These are phyloP conservation scores for Salicornia ramosissima DNA, from an alignment of 148 eudicot genomes.

Conservation along the genomic window DNA sequence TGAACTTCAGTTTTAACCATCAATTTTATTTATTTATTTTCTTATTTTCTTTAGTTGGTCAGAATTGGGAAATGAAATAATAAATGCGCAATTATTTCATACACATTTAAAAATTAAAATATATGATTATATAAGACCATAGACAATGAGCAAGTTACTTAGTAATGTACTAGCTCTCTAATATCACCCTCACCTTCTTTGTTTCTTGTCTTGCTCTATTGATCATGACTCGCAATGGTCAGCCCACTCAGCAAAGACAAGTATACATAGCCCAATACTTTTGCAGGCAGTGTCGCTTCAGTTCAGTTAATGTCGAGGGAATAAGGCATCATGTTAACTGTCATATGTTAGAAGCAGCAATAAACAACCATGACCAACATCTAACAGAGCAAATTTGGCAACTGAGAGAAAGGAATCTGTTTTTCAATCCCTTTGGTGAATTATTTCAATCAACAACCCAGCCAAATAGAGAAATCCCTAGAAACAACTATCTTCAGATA, in stretches of 20 bases:
- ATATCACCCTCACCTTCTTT: conserved; percentile 15
- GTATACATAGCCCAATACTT: conserved; percentile 12
- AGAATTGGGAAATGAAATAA: conserved; percentile 3
- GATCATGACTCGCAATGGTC: conserved; percentile 14
- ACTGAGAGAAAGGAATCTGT: conserved; percentile 30
- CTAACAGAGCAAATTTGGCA: conserved; percentile 17
- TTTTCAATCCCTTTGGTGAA: conserved; percentile 24
- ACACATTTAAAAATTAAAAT: neutral
- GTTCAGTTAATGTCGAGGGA: conserved; percentile 16
- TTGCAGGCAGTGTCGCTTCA: conserved; percentile 28
- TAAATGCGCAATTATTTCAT: conserved; percentile 14
- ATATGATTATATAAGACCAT: conserved; percentile 14
- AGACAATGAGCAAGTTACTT: conserved; percentile 3
- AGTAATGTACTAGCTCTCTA: conserved; percentile 1
- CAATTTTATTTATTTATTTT: neutral
- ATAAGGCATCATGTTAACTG: conserved; percentile 24
- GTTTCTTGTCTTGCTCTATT: neutral
- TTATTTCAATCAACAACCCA: conserved; percentile 17
- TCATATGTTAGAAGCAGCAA: conserved; percentile 21
- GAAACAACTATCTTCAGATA: conserved; percentile 14
- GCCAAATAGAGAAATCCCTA: neutral
- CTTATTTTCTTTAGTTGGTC: conserved; percentile 1
- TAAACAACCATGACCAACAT: conserved; percentile 7
- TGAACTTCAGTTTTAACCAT: conserved; percentile 14
- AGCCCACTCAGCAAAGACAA: conserved; percentile 16